Conservation (phyloP, 1,139 yeast species). For the Yamadazyma siamensis region DNA sequence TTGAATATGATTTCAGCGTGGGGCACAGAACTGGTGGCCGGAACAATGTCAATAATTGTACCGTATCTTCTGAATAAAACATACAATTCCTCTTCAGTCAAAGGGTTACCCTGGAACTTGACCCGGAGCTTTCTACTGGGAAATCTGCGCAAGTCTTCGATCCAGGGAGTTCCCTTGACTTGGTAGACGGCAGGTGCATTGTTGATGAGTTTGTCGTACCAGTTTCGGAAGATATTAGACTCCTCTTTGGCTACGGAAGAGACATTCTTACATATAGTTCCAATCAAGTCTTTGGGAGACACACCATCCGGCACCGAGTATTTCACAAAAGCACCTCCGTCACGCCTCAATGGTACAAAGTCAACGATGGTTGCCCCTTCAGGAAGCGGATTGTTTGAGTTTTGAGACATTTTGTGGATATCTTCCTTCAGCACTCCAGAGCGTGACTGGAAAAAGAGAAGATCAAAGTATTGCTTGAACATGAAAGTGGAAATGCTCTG, state of each 20-base stretch:
- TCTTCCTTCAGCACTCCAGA: constrained; percentile 18
- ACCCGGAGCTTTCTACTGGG: constrained; percentile 66
- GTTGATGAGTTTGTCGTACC: constrained; percentile 16
- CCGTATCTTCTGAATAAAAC: constrained; percentile 86
- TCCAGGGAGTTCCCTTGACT: constrained; percentile 94
- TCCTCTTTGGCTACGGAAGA: constrained; percentile 22
- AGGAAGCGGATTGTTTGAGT: constrained; percentile 27
- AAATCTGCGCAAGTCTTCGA: constrained; percentile 80
- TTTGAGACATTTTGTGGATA: constrained; percentile 20
- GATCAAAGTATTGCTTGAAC: constrained; percentile 19
- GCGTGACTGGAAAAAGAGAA: constrained; percentile 10
- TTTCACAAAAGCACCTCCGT: constrained; percentile 92
- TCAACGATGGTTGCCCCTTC: constrained; percentile 26
- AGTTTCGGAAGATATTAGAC: constrained; percentile 26
- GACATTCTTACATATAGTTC: constrained; percentile 49
- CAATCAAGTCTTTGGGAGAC: constrained; percentile 48
- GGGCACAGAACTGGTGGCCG: constrained; percentile 34
- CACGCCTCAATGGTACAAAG: constrained; percentile 69
- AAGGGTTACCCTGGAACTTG: constrained; percentile 66
- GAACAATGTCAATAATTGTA: constrained; percentile 67
- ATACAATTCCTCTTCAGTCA: constrained; percentile 83
- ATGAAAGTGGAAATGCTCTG: constrained; percentile 20
- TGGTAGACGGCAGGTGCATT: constrained; percentile 46
- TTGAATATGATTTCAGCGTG: constrained; percentile 56
- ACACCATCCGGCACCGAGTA: constrained; percentile 55